phyloP scores from a whole-genome alignment of 495 filamentous ascomycete genomes.

The Pyrenopolyporus hunteri region DNA sequence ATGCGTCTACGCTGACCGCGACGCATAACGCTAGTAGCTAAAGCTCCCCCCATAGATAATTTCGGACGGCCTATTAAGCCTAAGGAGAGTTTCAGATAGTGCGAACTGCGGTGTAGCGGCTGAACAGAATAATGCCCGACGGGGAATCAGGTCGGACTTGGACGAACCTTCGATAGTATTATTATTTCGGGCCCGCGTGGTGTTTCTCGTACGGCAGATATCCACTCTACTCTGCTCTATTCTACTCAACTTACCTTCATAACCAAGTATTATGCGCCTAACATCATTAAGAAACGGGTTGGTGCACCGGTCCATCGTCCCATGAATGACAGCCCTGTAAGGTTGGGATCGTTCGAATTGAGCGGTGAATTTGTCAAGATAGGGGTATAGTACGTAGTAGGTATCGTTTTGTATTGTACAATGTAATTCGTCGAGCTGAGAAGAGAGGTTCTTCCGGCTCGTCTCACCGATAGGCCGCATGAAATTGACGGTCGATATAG shows the following conservation, averaged over 20 bases:
- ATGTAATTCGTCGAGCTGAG: not conserved
- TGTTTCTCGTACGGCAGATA: too few relatives aligned
- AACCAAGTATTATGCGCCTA: too few relatives aligned
- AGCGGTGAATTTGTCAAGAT: conserved; percentile 15
- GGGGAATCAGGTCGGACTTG: not conserved
- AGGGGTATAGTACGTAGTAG: conserved; percentile 5
- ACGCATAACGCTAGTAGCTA: conserved; percentile 12
- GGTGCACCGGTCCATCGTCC: too few relatives aligned
- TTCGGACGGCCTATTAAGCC: conserved; percentile 20
- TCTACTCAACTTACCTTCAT: too few relatives aligned
- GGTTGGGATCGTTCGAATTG: not conserved
- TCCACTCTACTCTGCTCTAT: too few relatives aligned
- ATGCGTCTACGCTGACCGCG: conserved; percentile 9
- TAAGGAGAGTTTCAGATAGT: conserved; percentile 11
- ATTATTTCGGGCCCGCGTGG: too few relatives aligned
- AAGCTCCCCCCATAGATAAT: conserved; percentile 27
- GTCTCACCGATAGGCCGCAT: not conserved
- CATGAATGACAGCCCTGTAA: not conserved
- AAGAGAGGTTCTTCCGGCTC: not conserved
- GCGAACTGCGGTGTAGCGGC: conserved; percentile 2
- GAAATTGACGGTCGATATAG: not conserved
- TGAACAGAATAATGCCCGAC: conserved; percentile 7
- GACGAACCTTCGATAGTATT: not conserved
- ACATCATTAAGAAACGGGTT: too few relatives aligned
- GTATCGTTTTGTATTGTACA: conserved; percentile 1